Base-by-base conservation (phyloP, 441 rosid species). In the Aquilaria agallochum region DNA sequence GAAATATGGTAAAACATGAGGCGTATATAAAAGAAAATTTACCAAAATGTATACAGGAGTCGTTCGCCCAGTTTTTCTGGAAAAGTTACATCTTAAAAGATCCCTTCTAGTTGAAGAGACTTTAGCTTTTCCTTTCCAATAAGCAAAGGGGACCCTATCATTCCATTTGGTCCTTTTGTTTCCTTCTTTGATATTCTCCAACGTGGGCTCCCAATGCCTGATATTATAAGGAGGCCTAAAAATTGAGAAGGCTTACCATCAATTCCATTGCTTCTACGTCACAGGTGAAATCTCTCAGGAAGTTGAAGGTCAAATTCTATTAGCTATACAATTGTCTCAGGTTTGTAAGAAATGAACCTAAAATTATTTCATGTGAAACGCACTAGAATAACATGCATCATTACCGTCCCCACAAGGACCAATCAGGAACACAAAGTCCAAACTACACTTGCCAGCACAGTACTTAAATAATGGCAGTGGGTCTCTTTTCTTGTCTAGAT, bases 111-210 rank as follows among this genome's bases (percentile, higher is more conserved):
- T 67, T 52, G 76, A 69, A n/a, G 83, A 74, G 0, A 84, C 89
- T 47, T 59, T 0, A 54, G 86, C 86, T 62, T 84, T 84, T 9
- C 86, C 89, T 69, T 63, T 81, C 89, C 86, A 84, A 5, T 79
- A 79, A 55, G 86, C 86, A 57, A 67, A 79, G 61, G 84, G 86
- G 31, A 68, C 68, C 69, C 86, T 77, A 36, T 84, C 78, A 34
- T 55, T 57, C 89, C 86, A 84, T 14, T 13, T 36, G 4, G 0
- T 77, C 69, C 68, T 79, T 32, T 60, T 46, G 61, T 77, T 81
- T 13, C 80, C 89, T 73, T 77, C 78, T 70, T 52, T 62, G 53
- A 84, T 47, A 47, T 75, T 79, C 58, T 70, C 64, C 68, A 81
- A 64, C 56, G 68, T 30, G 46, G 60, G 64, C 58, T 58, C 67